Base-by-base conservation (phyloP, 108 stramenopile species). In the Schizochytrium sp. region DNA sequence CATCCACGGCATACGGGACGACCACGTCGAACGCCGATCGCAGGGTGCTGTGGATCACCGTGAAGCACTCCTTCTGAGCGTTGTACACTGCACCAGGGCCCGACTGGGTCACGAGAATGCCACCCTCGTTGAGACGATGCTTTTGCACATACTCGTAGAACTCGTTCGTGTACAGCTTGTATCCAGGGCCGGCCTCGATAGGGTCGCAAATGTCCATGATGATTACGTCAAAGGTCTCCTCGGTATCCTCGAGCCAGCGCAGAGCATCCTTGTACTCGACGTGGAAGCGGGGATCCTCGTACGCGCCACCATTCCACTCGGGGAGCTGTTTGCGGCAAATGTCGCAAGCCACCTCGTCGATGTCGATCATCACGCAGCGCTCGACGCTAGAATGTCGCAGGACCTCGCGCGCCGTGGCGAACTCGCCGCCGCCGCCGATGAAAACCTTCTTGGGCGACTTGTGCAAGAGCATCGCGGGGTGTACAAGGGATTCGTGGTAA, bases 381-480 rank as follows among this genome's bases (percentile, higher is more conserved):
- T 97, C 95, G 19, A 98, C 96, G 4, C 95, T 93, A 34, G 94
- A 93, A 92, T 97, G 97, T 57, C 96, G 95, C 19, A 97, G 92
- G 4, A 96, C 95, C 91, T 98, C 98, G 29, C 98, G 94, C 8
- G 97, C 90, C 21, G 98, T 96, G 10, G 97, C 97, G 28, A 97
- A 95, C 93, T 97, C 97, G 44, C 97, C 98, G 5, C 97, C 97
- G 19, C 97, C 97, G 29, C 97, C 92, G 58, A 98, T 97, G 25
- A 95, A 96, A 10, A 98, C 97, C 10, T 94, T 91, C 87, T 95
- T 94, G 4, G 97, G 97, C 71, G 94, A 90, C 21, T 95, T 88
- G 89, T 97, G 97, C 28, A 95, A 88, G 72, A 98, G 95, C 96
- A 98, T 96, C 44, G 95, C 97, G 57, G 97, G 96, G 90, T 98